Conservation (phyloP, 176 grass and related monocot species). For the Zoysia japonica region DNA sequence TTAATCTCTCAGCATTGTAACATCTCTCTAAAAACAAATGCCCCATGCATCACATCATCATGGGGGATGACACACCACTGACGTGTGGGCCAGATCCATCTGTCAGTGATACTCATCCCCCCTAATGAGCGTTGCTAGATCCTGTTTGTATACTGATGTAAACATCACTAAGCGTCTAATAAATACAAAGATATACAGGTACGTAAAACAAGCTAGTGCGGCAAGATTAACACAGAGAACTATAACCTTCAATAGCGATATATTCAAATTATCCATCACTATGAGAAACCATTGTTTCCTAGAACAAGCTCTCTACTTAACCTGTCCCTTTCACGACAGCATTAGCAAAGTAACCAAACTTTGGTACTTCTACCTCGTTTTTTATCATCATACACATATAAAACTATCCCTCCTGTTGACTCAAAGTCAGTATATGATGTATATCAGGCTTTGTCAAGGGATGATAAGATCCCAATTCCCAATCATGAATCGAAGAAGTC, state of each 20-base stretch:
- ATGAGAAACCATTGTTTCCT: not conserved
- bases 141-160: not conserved
- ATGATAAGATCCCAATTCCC: not conserved
- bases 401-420: not conserved
- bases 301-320: not conserved
- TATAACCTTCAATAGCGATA: not conserved
- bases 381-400: not conserved
- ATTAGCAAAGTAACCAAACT: not conserved
- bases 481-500: not conserved
- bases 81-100: too few relatives aligned
- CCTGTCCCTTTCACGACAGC: not conserved
- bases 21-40: too few relatives aligned
- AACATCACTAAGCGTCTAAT: not conserved
- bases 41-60: too few relatives aligned
- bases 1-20: too few relatives aligned
- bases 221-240: not conserved
- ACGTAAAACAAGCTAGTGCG: not conserved
- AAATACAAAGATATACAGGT: not conserved
- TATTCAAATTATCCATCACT: not conserved
- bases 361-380: not conserved
- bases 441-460: not conserved
- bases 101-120: too few relatives aligned
- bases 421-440: not conserved
- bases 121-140: too few relatives aligned
- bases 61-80: too few relatives aligned